These are phyloP conservation scores for Ganoderma multipileum DNA, from an alignment of 1,284 basidiomycete genomes.

Conservation along the genomic window DNA sequence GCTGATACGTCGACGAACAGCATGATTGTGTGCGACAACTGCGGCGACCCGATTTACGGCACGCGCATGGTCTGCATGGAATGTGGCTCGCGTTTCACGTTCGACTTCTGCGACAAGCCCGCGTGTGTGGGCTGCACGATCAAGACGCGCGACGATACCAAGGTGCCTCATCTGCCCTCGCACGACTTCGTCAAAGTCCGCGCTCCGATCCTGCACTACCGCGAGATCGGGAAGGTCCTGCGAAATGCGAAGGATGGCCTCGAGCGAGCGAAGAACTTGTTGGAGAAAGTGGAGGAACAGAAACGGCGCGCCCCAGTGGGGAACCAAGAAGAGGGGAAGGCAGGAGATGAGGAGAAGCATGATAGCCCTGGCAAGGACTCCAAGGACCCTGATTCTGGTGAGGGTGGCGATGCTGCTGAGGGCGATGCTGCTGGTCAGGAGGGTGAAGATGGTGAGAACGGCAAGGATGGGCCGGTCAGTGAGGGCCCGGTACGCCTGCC, in stretches of 20 bases:
- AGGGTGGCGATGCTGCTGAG: background rate
- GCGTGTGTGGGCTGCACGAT: conserved; percentile 11
- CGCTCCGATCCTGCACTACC: conserved; percentile 31
- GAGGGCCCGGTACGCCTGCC: background rate
- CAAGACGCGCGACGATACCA: conserved; percentile 29
- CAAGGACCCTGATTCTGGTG: no score
- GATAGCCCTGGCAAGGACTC: background rate
- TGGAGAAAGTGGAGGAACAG: conserved; percentile 9
- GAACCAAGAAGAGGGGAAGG: background rate
- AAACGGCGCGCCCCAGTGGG: background rate
- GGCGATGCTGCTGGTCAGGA: background rate
- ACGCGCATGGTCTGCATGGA: conserved; percentile 35
- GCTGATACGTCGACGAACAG: background rate
- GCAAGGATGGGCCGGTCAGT: background rate
- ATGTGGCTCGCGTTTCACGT: conserved; percentile 27
- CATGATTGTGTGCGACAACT: conserved; percentile 30
- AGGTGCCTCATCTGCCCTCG: conserved; percentile 34
- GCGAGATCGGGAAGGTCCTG: conserved; percentile 32
- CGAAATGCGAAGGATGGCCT: conserved; percentile 27
- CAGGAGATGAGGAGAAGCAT: background rate
- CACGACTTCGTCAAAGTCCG: conserved; percentile 42
- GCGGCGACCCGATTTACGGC: conserved; percentile 30
- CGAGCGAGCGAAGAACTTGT: conserved; percentile 28
- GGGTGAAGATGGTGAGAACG: background rate
- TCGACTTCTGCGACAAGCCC: conserved; percentile 37